Percentiles rank a stretch among this genome's conserved stretches.
Evolutionary conservation across 2,329 filamentous ascomycete genomes (phyloP).

Genomic region (Talaromyces sp.): DNA sequence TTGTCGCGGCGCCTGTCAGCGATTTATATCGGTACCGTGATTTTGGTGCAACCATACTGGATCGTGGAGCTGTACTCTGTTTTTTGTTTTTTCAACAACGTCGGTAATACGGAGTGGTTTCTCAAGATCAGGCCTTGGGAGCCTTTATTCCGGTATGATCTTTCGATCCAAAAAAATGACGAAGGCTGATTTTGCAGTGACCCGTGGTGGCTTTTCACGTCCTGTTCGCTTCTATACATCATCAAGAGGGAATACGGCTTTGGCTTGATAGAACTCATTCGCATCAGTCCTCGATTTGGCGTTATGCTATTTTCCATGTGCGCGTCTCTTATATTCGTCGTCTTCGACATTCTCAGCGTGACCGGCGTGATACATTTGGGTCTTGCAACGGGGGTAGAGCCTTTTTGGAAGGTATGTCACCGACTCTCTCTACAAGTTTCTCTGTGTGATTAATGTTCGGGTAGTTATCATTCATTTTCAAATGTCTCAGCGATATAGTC

Average conservation of each 20-base stretch:
- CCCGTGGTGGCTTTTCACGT: slow-evolving; percentile 67
- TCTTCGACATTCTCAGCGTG: slow-evolving; percentile 60
- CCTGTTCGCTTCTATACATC: slow-evolving; percentile 57
- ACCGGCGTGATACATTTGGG: slow-evolving; percentile 45
- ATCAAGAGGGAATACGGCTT: slow-evolving; percentile 62
- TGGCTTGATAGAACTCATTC: slow-evolving; percentile 54
- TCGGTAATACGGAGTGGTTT: slow-evolving; percentile 48
- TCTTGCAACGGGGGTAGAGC: slow-evolving; percentile 56
- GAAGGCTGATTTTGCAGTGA: slow-evolving; percentile 42
- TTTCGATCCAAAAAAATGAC: neutral
- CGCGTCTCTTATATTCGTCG: slow-evolving; percentile 57
- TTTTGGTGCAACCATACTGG: slow-evolving; percentile 61
- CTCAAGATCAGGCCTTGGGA: slow-evolving; percentile 55
- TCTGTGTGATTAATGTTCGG: neutral
- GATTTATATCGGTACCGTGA: slow-evolving; percentile 57
- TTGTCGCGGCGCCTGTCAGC: slow-evolving; percentile 48
- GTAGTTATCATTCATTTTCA: slow-evolving; percentile 57
- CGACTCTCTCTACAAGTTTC: no score
- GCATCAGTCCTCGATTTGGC: slow-evolving; percentile 61
- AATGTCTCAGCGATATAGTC: slow-evolving; percentile 47
- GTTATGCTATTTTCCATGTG: slow-evolving; percentile 60
- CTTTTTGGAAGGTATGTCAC: slow-evolving; percentile 53
- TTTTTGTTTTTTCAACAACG: slow-evolving; percentile 60
- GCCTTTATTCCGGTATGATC: slow-evolving; percentile 52
- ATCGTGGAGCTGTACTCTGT: slow-evolving; percentile 62